Conservation (phyloP, 306 rosid genomes). For the Calophaca sinica region DNA sequence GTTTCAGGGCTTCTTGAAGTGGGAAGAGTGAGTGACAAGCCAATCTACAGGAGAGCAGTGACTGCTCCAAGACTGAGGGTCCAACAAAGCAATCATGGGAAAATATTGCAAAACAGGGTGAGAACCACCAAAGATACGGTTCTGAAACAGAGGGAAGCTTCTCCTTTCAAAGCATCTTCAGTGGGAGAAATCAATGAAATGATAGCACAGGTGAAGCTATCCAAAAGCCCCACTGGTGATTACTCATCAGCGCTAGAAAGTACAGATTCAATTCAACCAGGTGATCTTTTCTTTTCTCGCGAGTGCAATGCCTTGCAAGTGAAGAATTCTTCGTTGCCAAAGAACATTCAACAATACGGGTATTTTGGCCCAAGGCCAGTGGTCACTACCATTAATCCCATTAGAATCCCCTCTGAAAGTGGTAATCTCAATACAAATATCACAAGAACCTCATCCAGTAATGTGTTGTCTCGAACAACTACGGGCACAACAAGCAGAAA, state of each 20-base stretch:
- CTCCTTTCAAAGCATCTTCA: slow-evolving; percentile 50
- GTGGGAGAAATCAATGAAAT: slow-evolving; percentile 74
- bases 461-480: slow-evolving; percentile 51
- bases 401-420: slow-evolving; percentile 40
- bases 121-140: slow-evolving; percentile 42
- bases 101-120: slow-evolving; percentile 44
- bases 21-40: slow-evolving; percentile 51
- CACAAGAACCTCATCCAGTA: slow-evolving; percentile 42
- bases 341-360: slow-evolving; percentile 41
- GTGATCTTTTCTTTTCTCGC: slow-evolving; percentile 84
- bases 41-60: slow-evolving; percentile 58
- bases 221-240: slow-evolving; percentile 32
- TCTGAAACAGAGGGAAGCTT: slow-evolving; percentile 46
- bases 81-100: slow-evolving; percentile 24
- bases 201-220: slow-evolving; percentile 62
- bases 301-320: slow-evolving; percentile 56
- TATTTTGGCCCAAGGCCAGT: slow-evolving; percentile 50
- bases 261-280: slow-evolving; percentile 69
- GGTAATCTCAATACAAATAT: slow-evolving; percentile 43
- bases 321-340: slow-evolving; percentile 43
- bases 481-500: slow-evolving; percentile 49
- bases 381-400: slow-evolving; percentile 27
- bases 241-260: slow-evolving; percentile 50
- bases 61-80: slow-evolving; percentile 78
- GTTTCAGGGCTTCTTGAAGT: slow-evolving; percentile 32